These are phyloP conservation scores for Saturnispora bothae DNA, from an alignment of 805 yeast species.

Conservation along the genomic window DNA sequence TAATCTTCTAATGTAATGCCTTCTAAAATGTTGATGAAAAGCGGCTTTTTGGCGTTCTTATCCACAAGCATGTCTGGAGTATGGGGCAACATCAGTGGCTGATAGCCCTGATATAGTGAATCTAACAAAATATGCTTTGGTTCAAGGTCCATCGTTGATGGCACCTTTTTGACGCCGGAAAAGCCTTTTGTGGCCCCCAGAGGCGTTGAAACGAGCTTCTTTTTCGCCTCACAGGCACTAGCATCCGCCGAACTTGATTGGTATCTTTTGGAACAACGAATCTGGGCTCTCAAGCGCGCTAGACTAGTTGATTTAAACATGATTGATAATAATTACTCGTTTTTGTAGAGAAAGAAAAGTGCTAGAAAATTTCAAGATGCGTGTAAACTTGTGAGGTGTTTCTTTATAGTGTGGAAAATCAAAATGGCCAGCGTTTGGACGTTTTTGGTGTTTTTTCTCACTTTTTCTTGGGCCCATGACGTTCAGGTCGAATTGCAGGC, in stretches of 20 bases:
- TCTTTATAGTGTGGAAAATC: no score
- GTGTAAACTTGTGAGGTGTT: no score
- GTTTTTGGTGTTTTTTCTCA: not conserved
- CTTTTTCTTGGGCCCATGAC: slow-evolving; percentile 2
- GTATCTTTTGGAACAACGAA: not conserved
- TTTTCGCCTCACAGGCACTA: not conserved
- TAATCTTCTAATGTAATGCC: slow-evolving; percentile 19
- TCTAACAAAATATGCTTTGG: slow-evolving; percentile 27
- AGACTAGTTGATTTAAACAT: not conserved
- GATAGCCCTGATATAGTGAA: slow-evolving; percentile 27
- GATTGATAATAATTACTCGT: no score
- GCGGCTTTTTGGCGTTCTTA: slow-evolving; percentile 19
- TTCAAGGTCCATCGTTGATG: slow-evolving; percentile 24
- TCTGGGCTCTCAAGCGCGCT: not conserved
- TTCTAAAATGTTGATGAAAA: slow-evolving; percentile 27
- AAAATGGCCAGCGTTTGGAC: no score
- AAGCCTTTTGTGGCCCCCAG: slow-evolving; percentile 20
- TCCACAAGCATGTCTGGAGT: slow-evolving; percentile 18
- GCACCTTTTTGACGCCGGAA: slow-evolving; percentile 26
- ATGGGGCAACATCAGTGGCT: slow-evolving; percentile 27
- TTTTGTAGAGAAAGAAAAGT: no score
- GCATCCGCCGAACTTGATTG: not conserved
- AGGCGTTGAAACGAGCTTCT: not conserved
- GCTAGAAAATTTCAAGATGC: no score
- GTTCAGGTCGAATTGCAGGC: slow-evolving; percentile 27